Conservation (phyloP, 2,329 filamentous ascomycete species). For the Penicillium sclerotigenum region DNA sequence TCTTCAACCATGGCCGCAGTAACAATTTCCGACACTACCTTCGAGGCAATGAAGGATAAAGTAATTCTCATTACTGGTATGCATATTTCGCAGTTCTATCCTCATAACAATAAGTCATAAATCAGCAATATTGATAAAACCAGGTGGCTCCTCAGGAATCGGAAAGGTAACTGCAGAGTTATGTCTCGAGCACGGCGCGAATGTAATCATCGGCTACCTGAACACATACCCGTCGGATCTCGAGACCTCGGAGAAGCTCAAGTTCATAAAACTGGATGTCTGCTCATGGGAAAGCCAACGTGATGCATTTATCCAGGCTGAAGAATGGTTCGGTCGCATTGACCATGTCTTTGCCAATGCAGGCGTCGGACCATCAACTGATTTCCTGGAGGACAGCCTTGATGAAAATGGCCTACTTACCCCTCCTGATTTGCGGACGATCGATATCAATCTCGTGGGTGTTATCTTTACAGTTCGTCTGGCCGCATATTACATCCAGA, state of each 20-base stretch:
- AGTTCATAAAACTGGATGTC: slow-evolving; percentile 50
- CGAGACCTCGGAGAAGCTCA: slow-evolving; percentile 23
- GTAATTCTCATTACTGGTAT: slow-evolving; percentile 50
- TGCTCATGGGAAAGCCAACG: slow-evolving; percentile 51
- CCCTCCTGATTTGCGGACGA: slow-evolving; percentile 42
- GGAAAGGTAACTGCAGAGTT: slow-evolving; percentile 55
- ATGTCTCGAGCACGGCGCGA: slow-evolving; percentile 53
- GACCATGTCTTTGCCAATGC: slow-evolving; percentile 56
- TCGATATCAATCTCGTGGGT: slow-evolving; percentile 54
- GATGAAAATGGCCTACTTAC: slow-evolving; percentile 51
- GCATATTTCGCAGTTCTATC: background rate
- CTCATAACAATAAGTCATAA: background rate
- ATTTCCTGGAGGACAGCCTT: slow-evolving; percentile 49
- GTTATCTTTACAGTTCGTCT: slow-evolving; percentile 52
- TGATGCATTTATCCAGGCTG: slow-evolving; percentile 52
- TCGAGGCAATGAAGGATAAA: background rate
- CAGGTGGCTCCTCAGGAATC: slow-evolving; percentile 60
- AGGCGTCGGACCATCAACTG: slow-evolving; percentile 48
- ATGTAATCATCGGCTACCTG: slow-evolving; percentile 56
- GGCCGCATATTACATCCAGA: slow-evolving; percentile 51
- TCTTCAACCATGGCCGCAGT: background rate
- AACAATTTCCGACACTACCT: background rate
- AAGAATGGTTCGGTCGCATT: slow-evolving; percentile 42
- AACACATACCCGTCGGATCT: slow-evolving; percentile 38
- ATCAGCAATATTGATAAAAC: background rate